These are phyloP conservation scores for Colletotrichum sp. DNA, from an alignment of 2,329 filamentous ascomycete genomes.

Conservation along the genomic window DNA sequence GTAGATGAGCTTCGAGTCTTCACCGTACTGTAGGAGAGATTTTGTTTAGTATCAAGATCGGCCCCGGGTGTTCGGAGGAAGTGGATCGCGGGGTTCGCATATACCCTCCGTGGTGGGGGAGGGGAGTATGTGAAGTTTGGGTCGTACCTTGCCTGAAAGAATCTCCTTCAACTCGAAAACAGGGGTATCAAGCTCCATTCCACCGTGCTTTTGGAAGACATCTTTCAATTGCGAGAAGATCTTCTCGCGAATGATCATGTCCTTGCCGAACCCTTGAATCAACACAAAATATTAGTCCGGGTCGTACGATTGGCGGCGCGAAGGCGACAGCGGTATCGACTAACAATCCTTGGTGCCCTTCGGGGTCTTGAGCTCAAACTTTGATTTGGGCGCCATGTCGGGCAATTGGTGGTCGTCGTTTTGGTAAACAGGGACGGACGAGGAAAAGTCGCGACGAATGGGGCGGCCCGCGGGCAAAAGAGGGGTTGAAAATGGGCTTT, in stretches of 20 bases:
- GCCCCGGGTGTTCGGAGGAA: not conserved
- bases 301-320: constrained; percentile 12
- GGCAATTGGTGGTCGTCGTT: constrained; percentile 2
- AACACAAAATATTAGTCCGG: constrained; percentile 11
- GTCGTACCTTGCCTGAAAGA: constrained; percentile 71
- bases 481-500: constrained; percentile 18
- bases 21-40: constrained; percentile 51
- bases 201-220: constrained; percentile 86
- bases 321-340: constrained; percentile 21
- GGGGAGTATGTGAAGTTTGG: not conserved
- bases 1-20: constrained; percentile 77
- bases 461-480: constrained; percentile 1
- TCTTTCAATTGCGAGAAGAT: constrained; percentile 79
- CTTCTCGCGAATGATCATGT: constrained; percentile 81
- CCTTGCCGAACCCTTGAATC: constrained; percentile 67
- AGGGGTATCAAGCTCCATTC: constrained; percentile 78
- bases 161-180: constrained; percentile 91
- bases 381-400: constrained; percentile 46
- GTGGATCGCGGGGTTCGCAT: constrained; percentile 11
- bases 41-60: not conserved
- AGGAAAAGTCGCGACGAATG: constrained; percentile 9
- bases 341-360: constrained; percentile 89
- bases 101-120: not conserved
- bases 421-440: not conserved
- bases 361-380: constrained; percentile 81